These are phyloP conservation scores for Trifolium fragiferum DNA, from an alignment of 306 rosid species.

Conservation along the genomic window DNA sequence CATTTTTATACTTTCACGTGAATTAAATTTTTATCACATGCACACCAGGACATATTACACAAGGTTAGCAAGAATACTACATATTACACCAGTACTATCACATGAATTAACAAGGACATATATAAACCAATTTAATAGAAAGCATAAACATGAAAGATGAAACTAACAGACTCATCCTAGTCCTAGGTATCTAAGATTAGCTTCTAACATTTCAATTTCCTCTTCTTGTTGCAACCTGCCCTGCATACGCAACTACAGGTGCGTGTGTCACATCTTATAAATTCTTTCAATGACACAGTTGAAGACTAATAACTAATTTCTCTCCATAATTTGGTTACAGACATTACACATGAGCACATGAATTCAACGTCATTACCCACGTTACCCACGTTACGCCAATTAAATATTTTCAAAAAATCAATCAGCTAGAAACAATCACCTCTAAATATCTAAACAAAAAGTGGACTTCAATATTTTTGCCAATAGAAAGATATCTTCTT, in stretches of 20 bases:
- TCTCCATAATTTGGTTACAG: constrained; percentile 5
- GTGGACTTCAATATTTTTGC: not conserved
- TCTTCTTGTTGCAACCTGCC: not conserved
- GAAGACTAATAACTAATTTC: not conserved
- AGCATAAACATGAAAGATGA: constrained; percentile 16
- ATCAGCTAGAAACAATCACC: constrained; percentile 7
- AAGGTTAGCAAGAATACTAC: not conserved
- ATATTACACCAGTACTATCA: constrained; percentile 13
- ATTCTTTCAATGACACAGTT: constrained; percentile 13
- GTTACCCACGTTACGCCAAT: not conserved
- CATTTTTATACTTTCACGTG: constrained; percentile 15
- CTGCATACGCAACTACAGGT: not conserved
- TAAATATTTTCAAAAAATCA: not conserved
- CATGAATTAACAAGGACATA: not conserved
- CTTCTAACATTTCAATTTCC: constrained; percentile 20
- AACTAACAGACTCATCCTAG: constrained; percentile 4
- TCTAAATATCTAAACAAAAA: not conserved
- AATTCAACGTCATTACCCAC: constrained; percentile 5
- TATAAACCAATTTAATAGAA: constrained; percentile 17
- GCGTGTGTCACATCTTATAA: not conserved
- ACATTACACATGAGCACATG: not conserved
- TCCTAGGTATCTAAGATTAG: not conserved
- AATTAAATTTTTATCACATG: constrained; percentile 13
- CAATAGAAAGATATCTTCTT: not conserved
- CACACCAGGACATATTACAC: not conserved